phyloP scores from a whole-genome alignment of 441 rosid species.

The Bruguiera hainesii region DNA sequence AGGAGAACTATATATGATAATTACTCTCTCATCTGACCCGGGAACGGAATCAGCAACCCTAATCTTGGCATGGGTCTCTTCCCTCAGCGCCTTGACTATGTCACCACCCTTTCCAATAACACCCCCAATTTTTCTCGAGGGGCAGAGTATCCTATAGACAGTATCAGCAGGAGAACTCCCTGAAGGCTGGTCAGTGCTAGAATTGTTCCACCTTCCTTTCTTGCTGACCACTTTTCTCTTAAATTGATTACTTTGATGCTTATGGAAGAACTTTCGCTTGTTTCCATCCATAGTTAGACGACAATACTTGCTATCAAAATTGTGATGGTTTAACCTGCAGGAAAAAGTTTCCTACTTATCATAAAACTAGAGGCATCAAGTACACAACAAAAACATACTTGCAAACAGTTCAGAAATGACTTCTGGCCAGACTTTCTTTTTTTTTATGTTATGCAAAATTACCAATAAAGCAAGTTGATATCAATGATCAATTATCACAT shows the following conservation, averaged over 20 bases:
- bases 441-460: not conserved
- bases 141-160: slow-evolving; percentile 55
- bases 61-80: slow-evolving; percentile 52
- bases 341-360: slow-evolving; percentile 4
- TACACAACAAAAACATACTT: not conserved
- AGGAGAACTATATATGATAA: slow-evolving; percentile 47
- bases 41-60: slow-evolving; percentile 51
- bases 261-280: slow-evolving; percentile 35
- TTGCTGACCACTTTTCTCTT: slow-evolving; percentile 42
- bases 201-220: slow-evolving; percentile 39
- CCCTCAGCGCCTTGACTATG: slow-evolving; percentile 48
- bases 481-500: too few species aligned
- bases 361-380: slow-evolving; percentile 10
- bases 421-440: not conserved
- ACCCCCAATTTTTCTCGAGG: slow-evolving; percentile 56
- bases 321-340: not conserved
- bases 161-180: slow-evolving; percentile 43
- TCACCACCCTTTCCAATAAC: slow-evolving; percentile 62
- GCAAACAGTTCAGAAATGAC: not conserved
- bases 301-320: slow-evolving; percentile 6
- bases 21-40: slow-evolving; percentile 64
- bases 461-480: slow-evolving; percentile 3
- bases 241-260: slow-evolving; percentile 32
- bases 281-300: slow-evolving; percentile 34
- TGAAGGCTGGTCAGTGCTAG: slow-evolving; percentile 31